A percentile compares a stretch with the other conserved stretches of the same genome.
Evolutionary conservation across 1,139 yeast genomes (phyloP).

Genomic region (Suhomyces coccinellae): DNA sequence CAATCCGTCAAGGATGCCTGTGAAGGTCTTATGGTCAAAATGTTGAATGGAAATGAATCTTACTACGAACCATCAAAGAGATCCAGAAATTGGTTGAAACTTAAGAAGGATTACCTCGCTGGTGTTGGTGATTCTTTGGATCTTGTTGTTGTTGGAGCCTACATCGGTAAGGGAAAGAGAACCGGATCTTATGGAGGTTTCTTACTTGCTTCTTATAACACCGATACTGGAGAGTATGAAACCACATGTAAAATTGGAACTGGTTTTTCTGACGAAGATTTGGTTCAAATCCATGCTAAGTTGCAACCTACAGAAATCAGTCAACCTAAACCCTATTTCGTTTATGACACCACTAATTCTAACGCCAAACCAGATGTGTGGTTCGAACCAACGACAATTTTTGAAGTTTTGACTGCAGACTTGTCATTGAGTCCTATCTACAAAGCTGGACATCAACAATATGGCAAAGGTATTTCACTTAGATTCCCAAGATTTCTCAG

Average conservation of each 20-base stretch:
- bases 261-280: constrained; percentile 87
- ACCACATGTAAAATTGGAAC: constrained; percentile 97
- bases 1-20: constrained; percentile 88
- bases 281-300: constrained; percentile 57
- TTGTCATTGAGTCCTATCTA: constrained; percentile 88
- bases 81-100: constrained; percentile 91
- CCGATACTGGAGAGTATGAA: constrained; percentile 88
- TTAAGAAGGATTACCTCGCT: constrained; percentile 89
- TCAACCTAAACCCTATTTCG: constrained; percentile 68
- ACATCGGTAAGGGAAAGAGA: constrained; percentile 90
- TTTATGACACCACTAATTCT: constrained; percentile 62
- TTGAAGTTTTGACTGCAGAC: constrained; percentile 95
- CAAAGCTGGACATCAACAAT: constrained; percentile 77
- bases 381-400: constrained; percentile 86
- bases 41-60: constrained; percentile 78
- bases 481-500: constrained; percentile 90
- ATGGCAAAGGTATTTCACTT: constrained; percentile 86
- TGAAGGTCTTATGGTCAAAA: constrained; percentile 96
- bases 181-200: constrained; percentile 96
- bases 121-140: constrained; percentile 97
- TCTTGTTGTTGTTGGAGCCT: constrained; percentile 91
- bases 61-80: constrained; percentile 93
- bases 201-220: constrained; percentile 83
- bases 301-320: constrained; percentile 69
- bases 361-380: constrained; percentile 87